Conservation (phyloP, 805 yeast genomes). For the Myxozyma geophila region DNA sequence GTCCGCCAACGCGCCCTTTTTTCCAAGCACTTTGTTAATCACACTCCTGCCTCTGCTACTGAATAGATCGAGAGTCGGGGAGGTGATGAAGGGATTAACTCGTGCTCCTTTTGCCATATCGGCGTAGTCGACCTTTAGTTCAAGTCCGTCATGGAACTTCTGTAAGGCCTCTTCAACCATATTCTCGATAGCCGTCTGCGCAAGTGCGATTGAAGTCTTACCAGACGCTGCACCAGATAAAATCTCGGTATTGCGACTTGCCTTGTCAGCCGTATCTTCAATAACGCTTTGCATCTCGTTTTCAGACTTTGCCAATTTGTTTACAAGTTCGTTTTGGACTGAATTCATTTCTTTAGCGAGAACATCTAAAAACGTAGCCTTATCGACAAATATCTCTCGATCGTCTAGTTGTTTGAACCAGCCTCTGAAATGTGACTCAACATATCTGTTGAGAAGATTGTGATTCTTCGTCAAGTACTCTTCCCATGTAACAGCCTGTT, state of each 20-base stretch:
- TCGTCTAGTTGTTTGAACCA: constrained; percentile 16
- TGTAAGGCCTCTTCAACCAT: constrained; percentile 30
- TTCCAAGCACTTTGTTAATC: neutral
- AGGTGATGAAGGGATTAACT: constrained; percentile 38
- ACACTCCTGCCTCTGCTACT: neutral
- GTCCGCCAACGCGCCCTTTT: neutral
- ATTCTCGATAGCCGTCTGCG: constrained; percentile 34
- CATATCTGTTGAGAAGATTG: constrained; percentile 11
- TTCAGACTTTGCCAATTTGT: constrained; percentile 17
- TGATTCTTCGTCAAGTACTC: constrained; percentile 25
- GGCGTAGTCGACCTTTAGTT: constrained; percentile 32
- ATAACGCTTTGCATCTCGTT: constrained; percentile 9
- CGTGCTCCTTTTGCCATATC: constrained; percentile 39
- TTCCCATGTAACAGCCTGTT: constrained; percentile 24
- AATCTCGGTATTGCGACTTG: neutral
- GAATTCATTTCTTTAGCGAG: constrained; percentile 24
- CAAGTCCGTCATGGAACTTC: constrained; percentile 21
- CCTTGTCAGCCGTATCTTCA: constrained; percentile 3
- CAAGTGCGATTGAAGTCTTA: constrained; percentile 15
- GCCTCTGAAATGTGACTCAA: constrained; percentile 21
- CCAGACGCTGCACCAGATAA: neutral
- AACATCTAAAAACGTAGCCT: constrained; percentile 25
- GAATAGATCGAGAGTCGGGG: constrained; percentile 32
- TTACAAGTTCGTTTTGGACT: constrained; percentile 14
- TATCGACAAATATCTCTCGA: constrained; percentile 7